phyloP scores from a whole-genome alignment of 73 alveolate genomes.

The Blepharisma stoltei region DNA sequence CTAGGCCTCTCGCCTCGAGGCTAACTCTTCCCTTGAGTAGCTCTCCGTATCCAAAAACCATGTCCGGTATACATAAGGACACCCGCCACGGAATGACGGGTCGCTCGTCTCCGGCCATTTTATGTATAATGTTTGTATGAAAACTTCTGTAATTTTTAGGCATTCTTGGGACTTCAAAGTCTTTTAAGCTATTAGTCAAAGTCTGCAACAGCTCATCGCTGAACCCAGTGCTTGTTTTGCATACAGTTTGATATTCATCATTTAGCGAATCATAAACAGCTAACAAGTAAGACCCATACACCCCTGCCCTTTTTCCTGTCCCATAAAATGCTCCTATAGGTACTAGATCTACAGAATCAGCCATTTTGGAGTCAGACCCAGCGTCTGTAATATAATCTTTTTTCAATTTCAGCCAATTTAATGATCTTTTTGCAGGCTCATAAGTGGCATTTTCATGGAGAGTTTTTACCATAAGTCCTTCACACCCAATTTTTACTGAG shows the following conservation, averaged over 20 bases:
- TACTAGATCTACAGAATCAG: conserved; percentile 98
- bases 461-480: conserved; percentile 99
- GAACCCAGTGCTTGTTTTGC: conserved; percentile 76
- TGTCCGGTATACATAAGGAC: too few species aligned
- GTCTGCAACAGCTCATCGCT: conserved; percentile 40
- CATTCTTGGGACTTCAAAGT: conserved; percentile 55
- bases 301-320: conserved; percentile 99
- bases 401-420: conserved; percentile 99
- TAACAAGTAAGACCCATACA: conserved; percentile 96
- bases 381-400: conserved; percentile 83
- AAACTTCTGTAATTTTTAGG: conserved; percentile 61
- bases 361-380: conserved; percentile 53
- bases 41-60: too few species aligned
- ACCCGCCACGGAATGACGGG: too few species aligned
- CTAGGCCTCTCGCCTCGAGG: too few species aligned
- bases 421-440: conserved; percentile 98
- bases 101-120: too few species aligned
- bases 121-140: conserved; percentile 76
- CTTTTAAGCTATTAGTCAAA: conserved; percentile 51
- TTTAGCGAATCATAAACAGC: conserved; percentile 97
- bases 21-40: too few species aligned
- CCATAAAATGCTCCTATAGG: conserved; percentile 99
- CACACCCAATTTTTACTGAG: conserved; percentile 90
- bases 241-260: conserved; percentile 92
- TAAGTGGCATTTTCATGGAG: conserved; percentile 92